Conservation (phyloP, 345 rosid genomes). For the Corchorus capsularis region DNA sequence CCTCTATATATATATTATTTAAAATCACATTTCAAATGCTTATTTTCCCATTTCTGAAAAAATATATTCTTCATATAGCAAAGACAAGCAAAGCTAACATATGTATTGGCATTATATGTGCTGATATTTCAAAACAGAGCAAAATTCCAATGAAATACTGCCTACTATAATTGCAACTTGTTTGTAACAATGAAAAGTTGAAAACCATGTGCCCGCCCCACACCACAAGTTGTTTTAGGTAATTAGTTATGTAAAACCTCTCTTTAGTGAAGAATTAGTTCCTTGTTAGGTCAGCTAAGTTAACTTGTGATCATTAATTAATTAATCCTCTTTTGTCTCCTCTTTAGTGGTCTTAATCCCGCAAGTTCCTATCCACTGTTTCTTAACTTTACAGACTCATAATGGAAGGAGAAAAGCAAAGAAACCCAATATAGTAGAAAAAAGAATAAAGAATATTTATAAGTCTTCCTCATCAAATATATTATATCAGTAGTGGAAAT, state of each 20-base stretch:
- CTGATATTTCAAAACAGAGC: neutral
- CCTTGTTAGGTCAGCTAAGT: neutral
- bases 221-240: neutral
- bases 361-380: neutral
- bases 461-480: no score
- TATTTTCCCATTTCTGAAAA: neutral
- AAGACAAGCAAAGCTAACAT: neutral
- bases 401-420: no score
- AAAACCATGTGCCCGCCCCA: neutral
- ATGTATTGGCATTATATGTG: neutral
- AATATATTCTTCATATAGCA: neutral
- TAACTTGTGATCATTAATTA: neutral
- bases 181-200: neutral
- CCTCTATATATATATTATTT: neutral
- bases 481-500: no score
- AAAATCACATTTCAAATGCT: neutral
- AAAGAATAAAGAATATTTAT: no score
- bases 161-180: neutral
- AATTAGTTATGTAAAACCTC: neutral
- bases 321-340: neutral
- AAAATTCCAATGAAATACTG: neutral
- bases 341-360: neutral
- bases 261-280: no score
- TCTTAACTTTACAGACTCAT: neutral
- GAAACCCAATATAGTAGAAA: no score